Conservation (phyloP, 352 stramenopile genomes). For the Phytopythium vexans region DNA sequence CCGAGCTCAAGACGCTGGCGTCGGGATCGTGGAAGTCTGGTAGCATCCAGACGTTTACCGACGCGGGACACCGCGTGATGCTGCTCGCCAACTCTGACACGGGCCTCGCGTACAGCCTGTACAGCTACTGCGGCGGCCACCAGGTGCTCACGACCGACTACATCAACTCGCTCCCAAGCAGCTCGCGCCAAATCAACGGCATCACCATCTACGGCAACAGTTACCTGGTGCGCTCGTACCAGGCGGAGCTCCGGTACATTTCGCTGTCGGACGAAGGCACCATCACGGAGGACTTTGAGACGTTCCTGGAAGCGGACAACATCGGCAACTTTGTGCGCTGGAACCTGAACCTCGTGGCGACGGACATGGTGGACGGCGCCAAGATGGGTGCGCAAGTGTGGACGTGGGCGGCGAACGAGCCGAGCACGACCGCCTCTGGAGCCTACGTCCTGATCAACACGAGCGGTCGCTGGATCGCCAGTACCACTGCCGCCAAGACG, state of each 20-base stretch:
- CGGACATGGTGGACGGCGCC: conserved; percentile 38
- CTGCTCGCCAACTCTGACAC: conserved; percentile 48
- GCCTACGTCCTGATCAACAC: conserved; percentile 29
- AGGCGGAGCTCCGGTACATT: conserved; percentile 45
- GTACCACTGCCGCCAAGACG: conserved; percentile 14
- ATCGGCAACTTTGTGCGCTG: conserved; percentile 45
- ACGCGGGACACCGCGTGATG: conserved; percentile 32
- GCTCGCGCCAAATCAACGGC: conserved; percentile 27
- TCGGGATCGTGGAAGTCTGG: conserved; percentile 26
- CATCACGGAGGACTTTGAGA: conserved; percentile 19
- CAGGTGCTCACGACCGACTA: conserved; percentile 30
- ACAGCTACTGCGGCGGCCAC: conserved; percentile 39
- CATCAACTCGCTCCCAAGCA: conserved; percentile 33
- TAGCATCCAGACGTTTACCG: conserved; percentile 32
- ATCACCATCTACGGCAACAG: conserved; percentile 45
- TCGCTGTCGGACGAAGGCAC: conserved; percentile 25
- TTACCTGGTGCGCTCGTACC: conserved; percentile 44
- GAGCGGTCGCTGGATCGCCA: conserved; percentile 30
- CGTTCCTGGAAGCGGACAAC: conserved; percentile 35
- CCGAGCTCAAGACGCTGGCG: conserved; percentile 26
- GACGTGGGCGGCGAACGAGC: conserved; percentile 53
- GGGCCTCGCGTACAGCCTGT: conserved; percentile 29
- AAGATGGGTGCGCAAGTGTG: conserved; percentile 54
- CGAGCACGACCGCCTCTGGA: conserved; percentile 17
- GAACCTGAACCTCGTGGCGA: conserved; percentile 52